Conservation (phyloP, 139 green algal genomes). For the Chlamydomonas sp. region DNA sequence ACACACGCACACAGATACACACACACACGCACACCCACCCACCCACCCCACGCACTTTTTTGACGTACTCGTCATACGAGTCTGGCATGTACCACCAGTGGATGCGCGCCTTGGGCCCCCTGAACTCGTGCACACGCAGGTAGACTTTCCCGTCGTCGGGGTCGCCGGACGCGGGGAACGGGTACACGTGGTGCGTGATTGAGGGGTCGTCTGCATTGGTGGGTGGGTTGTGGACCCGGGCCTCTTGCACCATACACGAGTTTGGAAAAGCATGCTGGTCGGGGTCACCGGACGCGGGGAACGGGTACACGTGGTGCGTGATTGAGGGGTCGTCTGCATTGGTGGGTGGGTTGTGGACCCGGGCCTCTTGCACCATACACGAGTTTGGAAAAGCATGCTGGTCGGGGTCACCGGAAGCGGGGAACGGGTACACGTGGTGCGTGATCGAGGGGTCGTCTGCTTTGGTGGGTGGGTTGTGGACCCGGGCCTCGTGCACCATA, state of each 20-base stretch:
- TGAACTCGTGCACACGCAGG: constrained; percentile 52
- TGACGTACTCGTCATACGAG: constrained; percentile 78
- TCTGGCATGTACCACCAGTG: constrained; percentile 82
- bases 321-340: constrained; percentile 39
- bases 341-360: too few species aligned
- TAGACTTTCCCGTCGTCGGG: constrained; percentile 67
- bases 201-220: constrained; percentile 32
- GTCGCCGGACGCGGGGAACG: constrained; percentile 54
- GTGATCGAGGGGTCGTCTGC: constrained; percentile 49
- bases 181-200: constrained; percentile 68
- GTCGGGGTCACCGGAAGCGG: constrained; percentile 54
- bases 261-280: too few species aligned
- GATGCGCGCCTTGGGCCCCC: constrained; percentile 43
- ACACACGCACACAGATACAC: too few species aligned
- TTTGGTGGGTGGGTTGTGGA: too few species aligned
- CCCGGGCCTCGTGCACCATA: too few species aligned
- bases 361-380: too few species aligned
- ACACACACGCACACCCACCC: too few species aligned
- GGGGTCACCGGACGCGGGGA: constrained; percentile 52
- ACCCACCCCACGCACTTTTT: too few species aligned
- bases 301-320: constrained; percentile 70
- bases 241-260: too few species aligned
- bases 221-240: too few species aligned
- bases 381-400: too few species aligned
- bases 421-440: constrained; percentile 69